Percentiles rank a stretch among this genome's conserved stretches.
These are phyloP conservation scores for Colletotrichum lentis DNA, from an alignment of 2,329 filamentous ascomycete genomes.

Conservation along the genomic window DNA sequence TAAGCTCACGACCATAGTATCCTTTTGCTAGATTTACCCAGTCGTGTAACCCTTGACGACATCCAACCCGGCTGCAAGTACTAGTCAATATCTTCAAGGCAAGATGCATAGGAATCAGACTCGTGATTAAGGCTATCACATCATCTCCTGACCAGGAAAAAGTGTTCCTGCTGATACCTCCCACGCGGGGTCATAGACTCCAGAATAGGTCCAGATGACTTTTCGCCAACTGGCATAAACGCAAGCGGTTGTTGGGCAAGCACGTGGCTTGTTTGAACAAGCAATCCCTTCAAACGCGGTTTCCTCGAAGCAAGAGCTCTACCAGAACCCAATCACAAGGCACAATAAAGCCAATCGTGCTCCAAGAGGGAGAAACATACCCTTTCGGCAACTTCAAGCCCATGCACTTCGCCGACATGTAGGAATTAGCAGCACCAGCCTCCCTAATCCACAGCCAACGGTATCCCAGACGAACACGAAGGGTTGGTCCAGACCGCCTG, in stretches of 20 bases:
- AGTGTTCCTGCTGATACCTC: constrained; percentile 57
- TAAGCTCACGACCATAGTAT: constrained; percentile 67
- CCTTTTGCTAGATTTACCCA: constrained; percentile 66
- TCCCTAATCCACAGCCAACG: constrained; percentile 45
- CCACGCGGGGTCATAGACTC: constrained; percentile 60
- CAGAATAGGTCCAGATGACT: constrained; percentile 72
- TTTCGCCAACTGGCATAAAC: constrained; percentile 69
- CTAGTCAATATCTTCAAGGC: constrained; percentile 64
- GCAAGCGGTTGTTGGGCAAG: constrained; percentile 66
- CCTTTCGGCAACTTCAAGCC: constrained; percentile 66
- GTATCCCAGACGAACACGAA: constrained; percentile 48
- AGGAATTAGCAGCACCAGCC: constrained; percentile 80
- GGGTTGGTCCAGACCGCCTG: constrained; percentile 78
- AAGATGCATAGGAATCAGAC: constrained; percentile 64
- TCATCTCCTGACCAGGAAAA: constrained; percentile 59
- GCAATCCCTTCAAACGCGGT: constrained; percentile 74
- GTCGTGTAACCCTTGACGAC: constrained; percentile 73
- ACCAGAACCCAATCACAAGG: constrained; percentile 54
- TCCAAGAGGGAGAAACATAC: constrained; percentile 56
- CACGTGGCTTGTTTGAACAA: constrained; percentile 70
- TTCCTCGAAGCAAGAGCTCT: constrained; percentile 60
- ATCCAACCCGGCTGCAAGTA: constrained; percentile 67
- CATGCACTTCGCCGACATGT: constrained; percentile 74
- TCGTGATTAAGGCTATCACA: constrained; percentile 64
- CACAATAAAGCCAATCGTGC: constrained; percentile 51